Evolutionary conservation across 202 grass and related monocot genomes (phyloP), one percentile per base, ranked within the genome.

Genomic region (Miscanthus sacchariflorus): DNA sequence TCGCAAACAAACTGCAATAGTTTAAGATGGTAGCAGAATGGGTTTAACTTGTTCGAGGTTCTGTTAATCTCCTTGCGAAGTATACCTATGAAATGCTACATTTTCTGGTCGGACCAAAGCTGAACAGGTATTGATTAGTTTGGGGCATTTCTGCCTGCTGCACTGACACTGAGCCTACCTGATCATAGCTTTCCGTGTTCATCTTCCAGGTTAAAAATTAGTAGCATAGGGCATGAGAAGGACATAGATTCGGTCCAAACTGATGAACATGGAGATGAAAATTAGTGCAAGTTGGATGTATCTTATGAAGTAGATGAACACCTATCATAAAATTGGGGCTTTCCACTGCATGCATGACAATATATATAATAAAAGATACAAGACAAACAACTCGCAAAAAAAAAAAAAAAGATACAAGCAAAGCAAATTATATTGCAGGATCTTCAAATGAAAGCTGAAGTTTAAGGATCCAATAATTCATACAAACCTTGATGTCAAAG

Each of bases 71-170:
- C 54, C 23, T 52, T 42, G 83, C 46, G 68, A 74, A 82, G 44
- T 68, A 74, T 65, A 24, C 45, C 68, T 86, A 82, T 74, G 58
- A 66, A 70, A 81, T 78, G 86, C 90, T 84, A 69, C 52, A 56
- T 56, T 56, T 19, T 56, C 52, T 56, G 52, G 52, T 56, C 52
- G 52, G 52, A 19, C 52, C 52, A 56, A 56, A 56, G 52, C 52
- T 56, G 18, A 7, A 56, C 52, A 56, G 52, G 52, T 19, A 56
- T 18, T 79, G 78, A 67, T 48, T 72, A 86, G 40, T 78, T 86
- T 43, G 82, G 70, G 52, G 59, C 59, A 61, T 45, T 77, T 85
- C 42, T 91, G 90, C 70, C 65, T 82, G 66, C 73, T 38, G 42
- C 52, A 13, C 81, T 59, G 21, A 24, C 58, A 61, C 21, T 78